These are phyloP conservation scores for Cordyceps pruinosa DNA, from an alignment of 2,329 filamentous ascomycete genomes.

Conservation along the genomic window DNA sequence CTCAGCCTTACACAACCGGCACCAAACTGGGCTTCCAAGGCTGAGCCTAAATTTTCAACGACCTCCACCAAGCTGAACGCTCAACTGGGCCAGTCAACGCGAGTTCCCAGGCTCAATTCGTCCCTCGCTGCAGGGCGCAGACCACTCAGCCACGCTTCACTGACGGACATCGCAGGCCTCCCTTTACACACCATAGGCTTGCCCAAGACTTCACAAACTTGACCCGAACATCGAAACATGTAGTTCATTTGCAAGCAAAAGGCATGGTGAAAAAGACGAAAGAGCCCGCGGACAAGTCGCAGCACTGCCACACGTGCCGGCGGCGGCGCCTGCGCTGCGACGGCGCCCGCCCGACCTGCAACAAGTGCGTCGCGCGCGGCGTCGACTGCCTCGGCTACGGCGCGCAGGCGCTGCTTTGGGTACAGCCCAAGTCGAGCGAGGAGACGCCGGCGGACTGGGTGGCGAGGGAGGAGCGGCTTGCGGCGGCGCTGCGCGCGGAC, in stretches of 20 bases:
- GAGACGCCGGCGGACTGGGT: background rate
- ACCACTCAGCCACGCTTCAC: background rate
- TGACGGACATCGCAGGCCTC: no score
- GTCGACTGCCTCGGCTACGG: conserved; percentile 16
- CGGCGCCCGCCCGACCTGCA: conserved; percentile 12
- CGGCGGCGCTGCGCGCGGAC: background rate
- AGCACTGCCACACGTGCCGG: conserved; percentile 14
- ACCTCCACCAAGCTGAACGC: background rate
- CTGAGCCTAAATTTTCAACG: background rate
- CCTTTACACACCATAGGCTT: no score
- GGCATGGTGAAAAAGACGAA: background rate
- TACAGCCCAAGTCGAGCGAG: conserved; percentile 4
- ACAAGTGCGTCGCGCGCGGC: conserved; percentile 14
- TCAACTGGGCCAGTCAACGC: background rate
- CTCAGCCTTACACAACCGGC: background rate
- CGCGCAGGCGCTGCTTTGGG: conserved; percentile 14
- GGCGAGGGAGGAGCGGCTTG: background rate
- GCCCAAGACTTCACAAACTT: no score
- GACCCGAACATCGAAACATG: background rate
- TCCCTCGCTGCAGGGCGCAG: background rate
- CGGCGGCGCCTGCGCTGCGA: conserved; percentile 15
- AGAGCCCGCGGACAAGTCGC: background rate
- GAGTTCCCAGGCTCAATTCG: background rate
- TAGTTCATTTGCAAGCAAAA: background rate
- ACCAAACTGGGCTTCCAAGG: background rate